Base-by-base conservation (phyloP, 345 rosid species). In the Angophora floribunda region DNA sequence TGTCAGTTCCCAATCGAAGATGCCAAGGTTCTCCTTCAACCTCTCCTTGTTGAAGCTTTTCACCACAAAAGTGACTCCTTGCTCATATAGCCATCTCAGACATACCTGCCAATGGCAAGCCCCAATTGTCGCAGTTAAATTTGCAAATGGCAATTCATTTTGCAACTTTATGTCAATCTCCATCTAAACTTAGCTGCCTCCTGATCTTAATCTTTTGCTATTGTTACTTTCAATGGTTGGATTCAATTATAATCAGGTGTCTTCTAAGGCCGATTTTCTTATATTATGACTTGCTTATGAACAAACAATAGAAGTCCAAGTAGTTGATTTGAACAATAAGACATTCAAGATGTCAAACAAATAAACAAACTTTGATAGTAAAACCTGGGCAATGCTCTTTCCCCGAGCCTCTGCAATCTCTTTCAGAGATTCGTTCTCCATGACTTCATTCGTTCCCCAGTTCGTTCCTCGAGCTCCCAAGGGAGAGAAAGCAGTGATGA, bases 341-440 rank as follows among this genome's bases (percentile, higher is more conserved):
- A 75, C 49, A 21, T 41, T 24, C 21, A 19, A 19, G 45, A 75
- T 22, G 15, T 41, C 7, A 26, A 11, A 6, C 21, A 75, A 24
- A 41, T 6, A 9, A 75, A 75, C 15, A 75, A 75, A 75, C 17
- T 14, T 75, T 41, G 84, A 36, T 75, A 41, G 0, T 36, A 13
- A 59, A 75, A 96, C 97, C 98, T 97, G 97, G 87, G 97, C 98
- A 15, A 95, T 93, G 4, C 95, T 94, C 89, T 94, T 97, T 49
- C 97, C 91, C 86, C 92, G 96, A 84, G 93, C 91, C 49, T 82
- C 87, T 0, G 99, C 99, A 85, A 95, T 95, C 86, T 93, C 93
- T 85, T 92, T 93, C 9, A 96, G 96, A 28, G 91, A 91, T 51
- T 93, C 92, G 91, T 92, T 91, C 75, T 95, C 96, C 93, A 96